These are phyloP conservation scores for Talaromyces sp. DNA, from an alignment of 2,329 filamentous ascomycete species.

Conservation along the genomic window DNA sequence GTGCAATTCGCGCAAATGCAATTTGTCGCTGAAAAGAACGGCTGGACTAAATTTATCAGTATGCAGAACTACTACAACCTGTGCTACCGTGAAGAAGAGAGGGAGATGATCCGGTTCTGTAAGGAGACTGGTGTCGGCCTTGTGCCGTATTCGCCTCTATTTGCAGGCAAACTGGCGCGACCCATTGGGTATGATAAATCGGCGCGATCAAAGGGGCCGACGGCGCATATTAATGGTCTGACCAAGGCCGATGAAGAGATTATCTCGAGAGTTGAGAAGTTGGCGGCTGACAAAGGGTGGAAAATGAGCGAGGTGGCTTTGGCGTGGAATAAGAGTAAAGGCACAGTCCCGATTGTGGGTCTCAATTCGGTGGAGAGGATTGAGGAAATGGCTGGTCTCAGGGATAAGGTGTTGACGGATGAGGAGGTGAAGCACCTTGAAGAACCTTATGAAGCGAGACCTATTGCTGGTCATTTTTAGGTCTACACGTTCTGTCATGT, in stretches of 20 bases:
- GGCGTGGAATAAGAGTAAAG: conserved; percentile 39
- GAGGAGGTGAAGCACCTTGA: not conserved
- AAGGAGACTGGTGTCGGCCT: conserved; percentile 48
- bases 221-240: not conserved
- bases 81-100: conserved; percentile 60
- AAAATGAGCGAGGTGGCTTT: conserved; percentile 32
- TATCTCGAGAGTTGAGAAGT: conserved; percentile 46
- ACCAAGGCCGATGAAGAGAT: not conserved
- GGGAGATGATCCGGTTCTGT: conserved; percentile 54
- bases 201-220: not conserved
- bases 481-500: not conserved
- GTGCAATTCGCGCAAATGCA: conserved; percentile 50
- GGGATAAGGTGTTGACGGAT: not conserved
- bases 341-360: conserved; percentile 49
- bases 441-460: not conserved
- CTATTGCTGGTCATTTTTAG: conserved; percentile 12
- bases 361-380: conserved; percentile 41
- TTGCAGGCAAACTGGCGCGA: conserved; percentile 8
- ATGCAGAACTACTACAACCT: conserved; percentile 46
- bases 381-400: not conserved
- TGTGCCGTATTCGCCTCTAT: conserved; percentile 30
- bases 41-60: conserved; percentile 58
- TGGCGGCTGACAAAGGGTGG: conserved; percentile 45
- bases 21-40: conserved; percentile 53
- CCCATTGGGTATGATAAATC: not conserved